phyloP scores from a whole-genome alignment of 2,329 filamentous ascomycete species.

The Coniochaeta sp. region DNA sequence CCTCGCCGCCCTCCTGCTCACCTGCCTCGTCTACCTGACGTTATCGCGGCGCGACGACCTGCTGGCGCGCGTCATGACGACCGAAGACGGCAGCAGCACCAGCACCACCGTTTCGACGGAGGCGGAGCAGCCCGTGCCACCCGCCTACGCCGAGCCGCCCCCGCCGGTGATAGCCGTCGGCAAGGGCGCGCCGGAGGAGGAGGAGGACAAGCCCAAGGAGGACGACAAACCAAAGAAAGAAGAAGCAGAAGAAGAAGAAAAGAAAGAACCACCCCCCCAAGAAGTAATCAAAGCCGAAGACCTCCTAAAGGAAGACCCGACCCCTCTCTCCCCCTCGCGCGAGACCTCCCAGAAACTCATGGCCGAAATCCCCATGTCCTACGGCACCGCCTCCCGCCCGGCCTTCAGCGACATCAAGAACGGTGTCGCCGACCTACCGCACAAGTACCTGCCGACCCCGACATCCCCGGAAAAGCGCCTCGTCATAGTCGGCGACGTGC shows the following conservation, averaged over 20 bases:
- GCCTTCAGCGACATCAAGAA: constrained; percentile 21
- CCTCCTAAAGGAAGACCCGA: not conserved
- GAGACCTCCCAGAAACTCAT: not conserved
- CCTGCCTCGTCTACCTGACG: not conserved
- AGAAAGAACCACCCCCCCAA: not conserved
- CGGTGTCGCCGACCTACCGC: constrained; percentile 21
- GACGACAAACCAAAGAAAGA: too few species aligned
- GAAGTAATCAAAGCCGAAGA: not conserved
- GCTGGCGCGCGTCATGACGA: not conserved
- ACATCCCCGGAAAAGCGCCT: constrained; percentile 44
- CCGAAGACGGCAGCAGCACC: too few species aligned
- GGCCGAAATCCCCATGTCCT: constrained; percentile 25
- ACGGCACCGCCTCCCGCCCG: constrained; percentile 32
- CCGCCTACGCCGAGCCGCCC: not conserved
- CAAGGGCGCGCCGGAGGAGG: too few species aligned
- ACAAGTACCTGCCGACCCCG: constrained; percentile 16
- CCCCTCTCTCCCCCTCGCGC: not conserved
- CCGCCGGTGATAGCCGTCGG: not conserved
- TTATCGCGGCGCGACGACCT: not conserved
- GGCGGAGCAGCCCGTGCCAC: too few species aligned
- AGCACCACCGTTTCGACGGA: too few species aligned
- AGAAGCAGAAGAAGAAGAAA: too few species aligned
- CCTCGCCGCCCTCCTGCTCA: not conserved
- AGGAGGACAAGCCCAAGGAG: too few species aligned
- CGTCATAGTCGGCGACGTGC: constrained; percentile 83